phyloP scores from a whole-genome alignment of 192 early-diverging fungal genomes.

The Oehlia diaphana region DNA sequence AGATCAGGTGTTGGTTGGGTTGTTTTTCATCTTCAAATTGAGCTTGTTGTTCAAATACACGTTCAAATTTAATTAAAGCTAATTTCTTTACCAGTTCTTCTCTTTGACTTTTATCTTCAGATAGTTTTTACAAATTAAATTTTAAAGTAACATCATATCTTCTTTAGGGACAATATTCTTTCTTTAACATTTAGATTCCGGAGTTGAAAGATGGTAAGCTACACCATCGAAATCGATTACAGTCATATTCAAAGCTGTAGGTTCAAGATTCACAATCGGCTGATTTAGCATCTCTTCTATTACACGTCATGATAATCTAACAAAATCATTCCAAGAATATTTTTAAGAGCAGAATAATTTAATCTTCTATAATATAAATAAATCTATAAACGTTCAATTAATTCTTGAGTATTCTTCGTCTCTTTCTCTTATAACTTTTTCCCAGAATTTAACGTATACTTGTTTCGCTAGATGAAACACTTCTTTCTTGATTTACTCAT shows the following conservation, averaged over 20 bases:
- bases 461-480: too few species aligned
- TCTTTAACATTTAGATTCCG: slow-evolving; percentile 55
- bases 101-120: slow-evolving; percentile 58
- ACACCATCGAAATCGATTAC: slow-evolving; percentile 98
- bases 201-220: slow-evolving; percentile 77
- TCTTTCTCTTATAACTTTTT: too few species aligned
- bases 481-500: too few species aligned
- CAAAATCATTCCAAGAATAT: too few species aligned
- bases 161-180: slow-evolving; percentile 75
- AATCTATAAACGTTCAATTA: too few species aligned
- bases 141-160: slow-evolving; percentile 77
- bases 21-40: slow-evolving; percentile 71
- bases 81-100: slow-evolving; percentile 79
- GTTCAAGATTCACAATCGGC: slow-evolving; percentile 33
- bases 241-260: slow-evolving; percentile 70
- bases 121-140: slow-evolving; percentile 78
- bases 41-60: slow-evolving; percentile 80
- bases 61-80: slow-evolving; percentile 89
- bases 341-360: too few species aligned
- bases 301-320: too few species aligned
- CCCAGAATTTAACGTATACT: too few species aligned
- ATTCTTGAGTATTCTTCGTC: too few species aligned
- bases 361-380: too few species aligned
- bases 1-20: slow-evolving; percentile 68
- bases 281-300: too few species aligned